A percentile compares a stretch with the other conserved stretches of the same genome.
Evolutionary conservation across 2,329 filamentous ascomycete genomes (phyloP).

Genomic region (Arachnopeziza araneosa): DNA sequence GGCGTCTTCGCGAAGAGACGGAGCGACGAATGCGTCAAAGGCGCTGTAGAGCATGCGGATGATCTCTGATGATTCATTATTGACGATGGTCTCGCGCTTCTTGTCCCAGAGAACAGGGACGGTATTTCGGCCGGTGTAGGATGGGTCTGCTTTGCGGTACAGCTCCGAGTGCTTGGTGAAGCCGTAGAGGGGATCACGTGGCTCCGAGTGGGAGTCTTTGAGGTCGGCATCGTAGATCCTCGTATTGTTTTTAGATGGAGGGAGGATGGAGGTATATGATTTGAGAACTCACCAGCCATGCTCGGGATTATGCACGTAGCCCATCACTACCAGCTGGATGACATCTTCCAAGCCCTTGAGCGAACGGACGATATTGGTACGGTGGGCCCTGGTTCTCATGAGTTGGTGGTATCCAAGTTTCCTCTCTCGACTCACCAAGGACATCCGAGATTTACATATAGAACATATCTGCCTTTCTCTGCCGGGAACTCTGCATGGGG

Average conservation of each 20-base stretch:
- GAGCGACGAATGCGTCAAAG: slow-evolving; percentile 17
- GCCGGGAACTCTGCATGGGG: slow-evolving; percentile 7
- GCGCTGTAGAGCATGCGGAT: slow-evolving; percentile 74
- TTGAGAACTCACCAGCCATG: slow-evolving; percentile 15
- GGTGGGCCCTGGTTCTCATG: slow-evolving; percentile 45
- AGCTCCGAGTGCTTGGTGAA: slow-evolving; percentile 58
- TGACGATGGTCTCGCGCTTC: slow-evolving; percentile 59
- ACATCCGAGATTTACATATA: slow-evolving; percentile 24
- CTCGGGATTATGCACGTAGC: slow-evolving; percentile 1
- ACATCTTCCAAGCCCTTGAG: slow-evolving; percentile 87
- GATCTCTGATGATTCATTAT: slow-evolving; percentile 75
- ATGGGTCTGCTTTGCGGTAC: slow-evolving; percentile 56
- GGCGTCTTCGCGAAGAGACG: slow-evolving; percentile 2
- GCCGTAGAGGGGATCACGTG: slow-evolving; percentile 24
- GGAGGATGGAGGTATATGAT: too few species aligned
- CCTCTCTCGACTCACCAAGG: slow-evolving; percentile 48
- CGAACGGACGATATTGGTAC: slow-evolving; percentile 77
- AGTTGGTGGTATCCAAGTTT: not conserved
- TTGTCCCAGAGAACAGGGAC: slow-evolving; percentile 63
- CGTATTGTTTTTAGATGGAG: not conserved
- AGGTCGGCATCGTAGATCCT: not conserved
- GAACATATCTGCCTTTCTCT: slow-evolving; percentile 71
- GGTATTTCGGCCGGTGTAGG: slow-evolving; percentile 61
- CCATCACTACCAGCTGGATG: slow-evolving; percentile 10
- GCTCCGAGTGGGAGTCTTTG: slow-evolving; percentile 1